Conservation (phyloP, 441 rosid species). For the Eugenia klotzschiana region DNA sequence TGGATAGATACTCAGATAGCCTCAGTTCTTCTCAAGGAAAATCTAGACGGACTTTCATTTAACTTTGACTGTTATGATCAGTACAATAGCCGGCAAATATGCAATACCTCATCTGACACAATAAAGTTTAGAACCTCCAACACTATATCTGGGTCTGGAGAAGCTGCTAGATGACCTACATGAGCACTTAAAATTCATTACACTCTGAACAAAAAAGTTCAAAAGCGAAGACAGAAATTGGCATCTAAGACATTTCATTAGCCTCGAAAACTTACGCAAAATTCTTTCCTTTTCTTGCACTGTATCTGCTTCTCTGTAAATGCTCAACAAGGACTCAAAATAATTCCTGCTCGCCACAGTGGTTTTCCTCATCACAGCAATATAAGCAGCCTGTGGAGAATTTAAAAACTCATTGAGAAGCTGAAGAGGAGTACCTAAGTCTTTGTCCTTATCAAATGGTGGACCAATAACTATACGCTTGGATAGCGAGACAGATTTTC, state of each 20-base stretch:
- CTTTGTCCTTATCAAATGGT: neutral
- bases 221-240: neutral
- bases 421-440: neutral
- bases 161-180: conserved; percentile 15
- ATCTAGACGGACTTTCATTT: neutral
- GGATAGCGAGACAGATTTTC: neutral
- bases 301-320: conserved; percentile 24
- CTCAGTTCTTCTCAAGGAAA: neutral
- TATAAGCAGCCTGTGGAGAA: conserved; percentile 22
- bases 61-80: neutral
- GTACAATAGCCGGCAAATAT: neutral
- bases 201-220: neutral
- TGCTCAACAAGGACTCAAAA: conserved; percentile 15
- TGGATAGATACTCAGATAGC: neutral
- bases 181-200: neutral
- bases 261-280: conserved; percentile 9
- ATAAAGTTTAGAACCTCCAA: conserved; percentile 14
- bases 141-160: conserved; percentile 16
- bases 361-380: conserved; percentile 20
- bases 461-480: neutral
- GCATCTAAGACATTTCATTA: neutral
- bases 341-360: conserved; percentile 8
- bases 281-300: conserved; percentile 26
- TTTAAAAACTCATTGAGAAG: neutral
- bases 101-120: conserved; percentile 18